These are phyloP conservation scores for Phytophthora chlamydospora DNA, from an alignment of 352 stramenopile genomes.

Conservation along the genomic window DNA sequence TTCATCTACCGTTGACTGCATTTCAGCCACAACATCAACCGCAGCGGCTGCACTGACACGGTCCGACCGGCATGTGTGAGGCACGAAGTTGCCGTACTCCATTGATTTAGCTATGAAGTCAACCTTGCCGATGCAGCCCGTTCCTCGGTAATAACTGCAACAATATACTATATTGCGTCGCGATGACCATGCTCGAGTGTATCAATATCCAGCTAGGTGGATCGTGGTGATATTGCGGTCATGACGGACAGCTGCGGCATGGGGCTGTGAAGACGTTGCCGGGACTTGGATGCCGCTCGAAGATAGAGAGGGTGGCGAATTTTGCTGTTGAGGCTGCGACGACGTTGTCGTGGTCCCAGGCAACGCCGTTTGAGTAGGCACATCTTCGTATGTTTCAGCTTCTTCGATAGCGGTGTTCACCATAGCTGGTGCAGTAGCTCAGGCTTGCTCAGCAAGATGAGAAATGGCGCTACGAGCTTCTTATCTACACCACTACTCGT, in stretches of 20 bases:
- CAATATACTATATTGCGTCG: background rate
- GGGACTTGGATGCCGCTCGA: no score
- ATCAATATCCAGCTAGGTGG: background rate
- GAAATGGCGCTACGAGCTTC: no score
- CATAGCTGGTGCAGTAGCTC: no score
- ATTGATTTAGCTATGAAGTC: background rate
- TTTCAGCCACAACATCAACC: background rate
- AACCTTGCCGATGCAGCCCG: background rate
- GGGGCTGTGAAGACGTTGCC: background rate
- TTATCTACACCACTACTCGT: no score
- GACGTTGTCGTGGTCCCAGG: no score
- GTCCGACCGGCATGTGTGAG: background rate
- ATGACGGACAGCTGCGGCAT: constrained; percentile 7
- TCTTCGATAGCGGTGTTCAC: no score
- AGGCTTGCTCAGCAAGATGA: no score
- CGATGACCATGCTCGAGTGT: background rate
- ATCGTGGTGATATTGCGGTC: background rate
- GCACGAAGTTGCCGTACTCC: background rate
- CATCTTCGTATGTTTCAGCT: no score
- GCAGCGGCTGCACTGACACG: background rate
- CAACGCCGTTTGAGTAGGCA: no score
- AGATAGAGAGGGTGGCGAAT: no score
- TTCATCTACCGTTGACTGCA: background rate
- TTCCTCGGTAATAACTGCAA: constrained; percentile 1
- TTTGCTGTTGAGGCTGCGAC: no score